Evolutionary conservation across 768 basidiomycete species (phyloP).

Genomic region (Galerina sulciceps): DNA sequence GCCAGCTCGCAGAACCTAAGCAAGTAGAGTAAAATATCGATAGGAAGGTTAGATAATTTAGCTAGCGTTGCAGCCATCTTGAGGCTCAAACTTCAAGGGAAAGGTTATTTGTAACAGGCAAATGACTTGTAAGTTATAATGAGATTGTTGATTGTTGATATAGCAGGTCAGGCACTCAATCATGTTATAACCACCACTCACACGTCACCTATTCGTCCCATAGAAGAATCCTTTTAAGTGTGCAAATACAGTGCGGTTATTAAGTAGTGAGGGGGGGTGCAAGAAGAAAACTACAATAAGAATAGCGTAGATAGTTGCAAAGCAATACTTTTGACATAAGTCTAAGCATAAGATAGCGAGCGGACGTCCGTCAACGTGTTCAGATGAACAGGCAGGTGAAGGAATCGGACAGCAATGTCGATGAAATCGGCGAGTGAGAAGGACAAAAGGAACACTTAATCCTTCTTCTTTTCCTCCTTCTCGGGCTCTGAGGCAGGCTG

Average conservation of each 20-base stretch:
- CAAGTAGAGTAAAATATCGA: constrained; percentile 1
- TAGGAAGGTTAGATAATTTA: neutral
- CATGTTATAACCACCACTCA: neutral
- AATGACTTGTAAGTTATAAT: too few relatives aligned
- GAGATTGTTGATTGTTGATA: too few relatives aligned
- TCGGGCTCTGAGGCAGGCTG: constrained; percentile 47
- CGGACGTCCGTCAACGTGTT: constrained; percentile 19
- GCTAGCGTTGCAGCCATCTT: neutral
- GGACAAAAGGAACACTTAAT: constrained; percentile 47
- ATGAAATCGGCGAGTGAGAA: constrained; percentile 11
- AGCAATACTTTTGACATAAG: constrained; percentile 35
- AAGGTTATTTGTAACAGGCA: too few relatives aligned
- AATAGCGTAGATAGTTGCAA: constrained; percentile 16
- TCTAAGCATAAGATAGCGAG: constrained; percentile 28
- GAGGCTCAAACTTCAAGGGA: neutral
- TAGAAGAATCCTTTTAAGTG: neutral
- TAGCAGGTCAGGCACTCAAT: too few relatives aligned
- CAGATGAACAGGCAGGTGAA: constrained; percentile 5
- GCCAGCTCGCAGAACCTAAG: constrained; percentile 2
- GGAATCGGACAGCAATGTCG: constrained; percentile 10
- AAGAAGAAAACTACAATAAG: constrained; percentile 20
- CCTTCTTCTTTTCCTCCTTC: constrained; percentile 94
- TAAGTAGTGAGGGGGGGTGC: constrained; percentile 25
- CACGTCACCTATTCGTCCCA: neutral
- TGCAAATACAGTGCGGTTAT: constrained; percentile 18